These are phyloP conservation scores for Agaricus sinodeliciosus DNA, from an alignment of 768 basidiomycete genomes.

Conservation along the genomic window DNA sequence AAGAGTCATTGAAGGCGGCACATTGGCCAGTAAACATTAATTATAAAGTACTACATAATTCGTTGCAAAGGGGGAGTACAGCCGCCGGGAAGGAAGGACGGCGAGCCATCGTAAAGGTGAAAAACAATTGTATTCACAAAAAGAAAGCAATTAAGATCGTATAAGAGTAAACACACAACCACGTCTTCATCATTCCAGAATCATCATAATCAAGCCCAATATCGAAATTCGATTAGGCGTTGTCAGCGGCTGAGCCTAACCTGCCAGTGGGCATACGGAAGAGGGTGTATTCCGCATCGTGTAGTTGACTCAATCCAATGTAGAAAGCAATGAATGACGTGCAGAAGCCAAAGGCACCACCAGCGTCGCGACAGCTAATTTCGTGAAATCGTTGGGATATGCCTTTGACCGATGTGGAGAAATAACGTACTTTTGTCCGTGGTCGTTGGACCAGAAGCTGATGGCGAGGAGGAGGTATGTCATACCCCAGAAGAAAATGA, in stretches of 20 bases:
- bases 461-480: constrained; percentile 45
- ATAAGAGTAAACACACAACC: too few relatives aligned
- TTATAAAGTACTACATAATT: too few relatives aligned
- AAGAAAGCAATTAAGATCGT: too few relatives aligned
- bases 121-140: too few relatives aligned
- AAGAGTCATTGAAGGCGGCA: too few relatives aligned
- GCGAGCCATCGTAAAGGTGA: too few relatives aligned
- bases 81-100: too few relatives aligned
- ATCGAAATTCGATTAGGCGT: too few relatives aligned
- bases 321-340: constrained; percentile 10
- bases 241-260: not conserved
- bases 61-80: too few relatives aligned
- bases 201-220: too few relatives aligned
- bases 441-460: constrained; percentile 24
- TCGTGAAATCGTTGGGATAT: not conserved
- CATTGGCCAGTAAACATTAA: too few relatives aligned
- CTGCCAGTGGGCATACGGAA: constrained; percentile 10
- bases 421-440: constrained; percentile 2
- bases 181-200: too few relatives aligned
- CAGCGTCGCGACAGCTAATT: constrained; percentile 8
- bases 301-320: constrained; percentile 10
- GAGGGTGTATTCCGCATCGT: constrained; percentile 1
- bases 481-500: constrained; percentile 46
- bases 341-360: constrained; percentile 10
- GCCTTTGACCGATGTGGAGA: not conserved